Percentiles rank a stretch among this genome's conserved stretches.
These are phyloP conservation scores for Aegilops speltoides DNA, from an alignment of 176 grass and related monocot genomes.

Conservation along the genomic window DNA sequence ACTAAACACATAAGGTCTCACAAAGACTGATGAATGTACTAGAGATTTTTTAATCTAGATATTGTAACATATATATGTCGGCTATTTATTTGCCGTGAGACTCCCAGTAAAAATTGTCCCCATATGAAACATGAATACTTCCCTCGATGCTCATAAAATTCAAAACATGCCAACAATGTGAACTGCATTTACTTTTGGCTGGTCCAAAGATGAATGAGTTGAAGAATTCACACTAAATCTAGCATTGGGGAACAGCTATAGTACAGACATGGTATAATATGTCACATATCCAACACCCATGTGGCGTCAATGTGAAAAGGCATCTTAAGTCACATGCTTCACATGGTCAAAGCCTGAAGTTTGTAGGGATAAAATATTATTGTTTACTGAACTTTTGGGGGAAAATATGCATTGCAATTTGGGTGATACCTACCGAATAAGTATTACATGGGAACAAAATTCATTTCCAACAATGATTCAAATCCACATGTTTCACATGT, in stretches of 20 bases:
- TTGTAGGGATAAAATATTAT: not conserved
- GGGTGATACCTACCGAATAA: not conserved
- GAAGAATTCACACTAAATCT: not conserved
- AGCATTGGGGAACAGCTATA: not conserved
- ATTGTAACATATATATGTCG: not conserved
- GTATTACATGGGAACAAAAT: not conserved
- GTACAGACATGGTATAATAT: not conserved
- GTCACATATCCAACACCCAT: not conserved
- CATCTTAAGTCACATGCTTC: slow-evolving; percentile 12
- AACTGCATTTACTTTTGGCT: not conserved
- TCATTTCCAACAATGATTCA: not conserved
- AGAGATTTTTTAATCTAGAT: not conserved
- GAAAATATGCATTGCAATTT: not conserved
- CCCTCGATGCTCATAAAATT: not conserved
- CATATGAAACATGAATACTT: not conserved
- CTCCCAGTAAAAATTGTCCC: not conserved
- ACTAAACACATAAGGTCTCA: not conserved
- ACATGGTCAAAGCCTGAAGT: not conserved
- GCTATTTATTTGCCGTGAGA: slow-evolving; percentile 4
- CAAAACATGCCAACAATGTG: not conserved
- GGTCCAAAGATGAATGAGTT: not conserved
- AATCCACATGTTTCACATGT: not conserved
- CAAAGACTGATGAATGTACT: not conserved
- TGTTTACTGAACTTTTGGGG: not conserved
- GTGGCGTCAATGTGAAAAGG: slow-evolving; percentile 2